phyloP scores from a whole-genome alignment of 805 yeast genomes.

The Brettanomyces sp. region DNA sequence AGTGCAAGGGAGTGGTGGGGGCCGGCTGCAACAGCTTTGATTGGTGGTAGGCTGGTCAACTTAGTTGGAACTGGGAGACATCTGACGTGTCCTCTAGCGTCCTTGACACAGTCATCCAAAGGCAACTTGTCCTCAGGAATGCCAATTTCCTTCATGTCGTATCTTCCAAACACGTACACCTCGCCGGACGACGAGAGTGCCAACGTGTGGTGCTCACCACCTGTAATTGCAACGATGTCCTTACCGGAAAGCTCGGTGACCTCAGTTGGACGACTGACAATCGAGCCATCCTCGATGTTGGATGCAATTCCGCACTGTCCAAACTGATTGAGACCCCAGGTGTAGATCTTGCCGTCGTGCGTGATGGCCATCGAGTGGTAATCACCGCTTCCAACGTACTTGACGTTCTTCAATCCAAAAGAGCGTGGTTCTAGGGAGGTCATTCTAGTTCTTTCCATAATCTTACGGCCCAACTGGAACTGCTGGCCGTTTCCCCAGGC shows the following conservation, averaged over 20 bases:
- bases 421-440: slow-evolving; percentile 72
- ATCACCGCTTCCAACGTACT: slow-evolving; percentile 84
- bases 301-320: slow-evolving; percentile 90
- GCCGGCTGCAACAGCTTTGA: slow-evolving; percentile 64
- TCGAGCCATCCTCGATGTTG: slow-evolving; percentile 76
- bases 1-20: slow-evolving; percentile 90
- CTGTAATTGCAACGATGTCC: slow-evolving; percentile 55
- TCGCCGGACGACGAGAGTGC: slow-evolving; percentile 68
- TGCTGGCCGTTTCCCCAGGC: slow-evolving; percentile 99
- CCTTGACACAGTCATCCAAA: slow-evolving; percentile 56
- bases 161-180: slow-evolving; percentile 80
- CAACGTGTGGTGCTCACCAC: slow-evolving; percentile 92
- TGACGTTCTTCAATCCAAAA: slow-evolving; percentile 72
- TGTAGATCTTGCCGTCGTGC: slow-evolving; percentile 54
- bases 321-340: slow-evolving; percentile 96
- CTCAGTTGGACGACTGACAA: slow-evolving; percentile 62
- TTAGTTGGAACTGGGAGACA: slow-evolving; percentile 81
- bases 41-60: slow-evolving; percentile 46
- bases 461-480: slow-evolving; percentile 80
- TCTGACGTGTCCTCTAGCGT: slow-evolving; percentile 71
- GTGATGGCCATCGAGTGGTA: slow-evolving; percentile 92
- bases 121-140: slow-evolving; percentile 61
- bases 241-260: slow-evolving; percentile 56
- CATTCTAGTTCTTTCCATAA: slow-evolving; percentile 68
- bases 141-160: slow-evolving; percentile 91